A percentile compares a stretch with the other conserved stretches of the same genome.
Conservation (phyloP, 176 grass and related monocot species). For the Themeda triandra region DNA sequence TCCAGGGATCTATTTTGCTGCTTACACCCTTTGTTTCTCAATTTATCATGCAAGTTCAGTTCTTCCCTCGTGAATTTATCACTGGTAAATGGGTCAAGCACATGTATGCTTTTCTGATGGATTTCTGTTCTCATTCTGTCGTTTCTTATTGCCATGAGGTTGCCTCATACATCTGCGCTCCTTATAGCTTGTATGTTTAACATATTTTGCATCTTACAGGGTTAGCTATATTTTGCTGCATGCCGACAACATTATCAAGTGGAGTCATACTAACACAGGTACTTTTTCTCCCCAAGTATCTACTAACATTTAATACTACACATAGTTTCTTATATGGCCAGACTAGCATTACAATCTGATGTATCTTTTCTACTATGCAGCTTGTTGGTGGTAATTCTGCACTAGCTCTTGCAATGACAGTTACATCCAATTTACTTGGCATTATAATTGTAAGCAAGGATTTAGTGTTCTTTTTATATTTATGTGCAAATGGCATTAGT, state of each 20-base stretch:
- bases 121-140: background rate
- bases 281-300: background rate
- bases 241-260: constrained; percentile 96
- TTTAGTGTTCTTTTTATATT: background rate
- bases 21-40: constrained; percentile 68
- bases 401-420: constrained; percentile 88
- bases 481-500: background rate
- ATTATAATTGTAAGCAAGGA: constrained; percentile 72
- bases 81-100: constrained; percentile 55
- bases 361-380: constrained; percentile 39
- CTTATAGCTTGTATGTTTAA: background rate
- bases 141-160: constrained; percentile 19
- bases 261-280: constrained; percentile 82
- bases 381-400: constrained; percentile 75
- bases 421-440: constrained; percentile 87
- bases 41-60: constrained; percentile 67
- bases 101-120: constrained; percentile 1
- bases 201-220: constrained; percentile 52
- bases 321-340: background rate
- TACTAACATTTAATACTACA: background rate
- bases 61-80: constrained; percentile 79
- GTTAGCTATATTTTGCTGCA: constrained; percentile 89
- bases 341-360: constrained; percentile 12
- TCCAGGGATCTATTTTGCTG: constrained; percentile 80
- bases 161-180: background rate